Base-by-base conservation (phyloP, 441 rosid species). In the Aquilaria agallochum region DNA sequence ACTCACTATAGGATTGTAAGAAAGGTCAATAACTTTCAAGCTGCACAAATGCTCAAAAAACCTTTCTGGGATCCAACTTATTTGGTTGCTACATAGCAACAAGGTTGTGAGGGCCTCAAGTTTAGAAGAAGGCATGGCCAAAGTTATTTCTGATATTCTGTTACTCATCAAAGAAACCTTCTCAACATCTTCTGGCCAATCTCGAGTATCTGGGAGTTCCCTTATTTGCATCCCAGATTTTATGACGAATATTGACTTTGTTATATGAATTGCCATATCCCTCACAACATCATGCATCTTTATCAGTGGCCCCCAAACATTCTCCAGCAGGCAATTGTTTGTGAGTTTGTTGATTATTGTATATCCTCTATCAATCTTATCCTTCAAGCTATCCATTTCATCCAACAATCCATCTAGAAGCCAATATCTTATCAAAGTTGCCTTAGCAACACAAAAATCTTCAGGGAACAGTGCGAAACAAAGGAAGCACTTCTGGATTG, bases 211-310 rank as follows among this genome's bases (percentile, higher is more conserved):
- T 0, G 72, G 78, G 3, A 69, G 7, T 10, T 67, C 57, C n/a
- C 2, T 30, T 14, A 71, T 10, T 0, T 48, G 34, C 50, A 32
- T 0, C 11, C 65, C 66, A 6, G 71, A 58, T 52, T 67, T 46
- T 31, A 75, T 58, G 61, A 63, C 64, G 3, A 33, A 70, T 11
- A 8, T 4, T 47, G 14, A 65, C 51, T 32, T 58, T 9, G 34
- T 65, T 56, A 1, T 61, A 55, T 11, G 68, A 32, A 15, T 15
- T n/a, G 78, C 78, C 79, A 59, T 67, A 2, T 72, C 75, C 63
- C 79, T 72, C 0, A 69, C n/a, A 47, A 72, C 54, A 57, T 57
- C 60, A 57, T 31, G 60, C 13, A 57, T n/a, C 60, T 20, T 57
- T 31, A 42, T 5, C 50, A 9, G 12, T 30, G 15, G 11, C 47